Percentiles rank a stretch among this genome's conserved stretches.
These are phyloP conservation scores for Neonectria hederae DNA, from an alignment of 2,329 filamentous ascomycete species.

Conservation along the genomic window DNA sequence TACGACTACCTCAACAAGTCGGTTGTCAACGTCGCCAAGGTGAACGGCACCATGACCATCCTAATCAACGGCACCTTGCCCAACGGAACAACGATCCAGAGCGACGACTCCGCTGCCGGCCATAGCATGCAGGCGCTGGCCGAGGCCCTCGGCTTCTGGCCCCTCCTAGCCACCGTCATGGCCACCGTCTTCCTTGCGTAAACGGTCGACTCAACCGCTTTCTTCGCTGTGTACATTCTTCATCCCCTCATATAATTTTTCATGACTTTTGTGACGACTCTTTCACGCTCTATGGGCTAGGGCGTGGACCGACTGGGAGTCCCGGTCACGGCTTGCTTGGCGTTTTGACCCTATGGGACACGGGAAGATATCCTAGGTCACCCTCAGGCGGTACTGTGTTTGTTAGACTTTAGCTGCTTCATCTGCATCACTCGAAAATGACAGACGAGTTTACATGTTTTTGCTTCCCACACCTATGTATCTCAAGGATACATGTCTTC, in stretches of 20 bases:
- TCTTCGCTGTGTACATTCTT: constrained; percentile 4
- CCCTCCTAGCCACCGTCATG: constrained; percentile 54
- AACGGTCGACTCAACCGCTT: constrained; percentile 13
- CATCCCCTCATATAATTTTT: constrained; percentile 17
- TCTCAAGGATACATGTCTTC: too few species aligned
- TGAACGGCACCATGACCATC: constrained; percentile 72
- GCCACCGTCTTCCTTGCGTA: constrained; percentile 57
- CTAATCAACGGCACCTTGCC: constrained; percentile 80
- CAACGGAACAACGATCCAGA: constrained; percentile 70
- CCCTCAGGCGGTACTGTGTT: not conserved
- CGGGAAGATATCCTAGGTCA: constrained; percentile 6
- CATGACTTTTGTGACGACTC: not conserved
- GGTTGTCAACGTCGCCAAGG: constrained; percentile 66
- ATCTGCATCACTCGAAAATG: not conserved
- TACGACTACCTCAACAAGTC: constrained; percentile 68
- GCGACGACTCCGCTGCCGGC: constrained; percentile 45
- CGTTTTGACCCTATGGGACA: constrained; percentile 2
- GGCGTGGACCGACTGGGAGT: not conserved
- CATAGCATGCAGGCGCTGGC: constrained; percentile 43
- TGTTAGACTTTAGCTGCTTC: not conserved
- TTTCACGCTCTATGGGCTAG: not conserved
- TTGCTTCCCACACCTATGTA: not conserved
- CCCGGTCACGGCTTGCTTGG: not conserved
- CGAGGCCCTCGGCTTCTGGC: constrained; percentile 60
- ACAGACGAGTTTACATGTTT: not conserved